phyloP scores from a whole-genome alignment of 495 filamentous ascomycete genomes.

The Neurospora cerealis region DNA sequence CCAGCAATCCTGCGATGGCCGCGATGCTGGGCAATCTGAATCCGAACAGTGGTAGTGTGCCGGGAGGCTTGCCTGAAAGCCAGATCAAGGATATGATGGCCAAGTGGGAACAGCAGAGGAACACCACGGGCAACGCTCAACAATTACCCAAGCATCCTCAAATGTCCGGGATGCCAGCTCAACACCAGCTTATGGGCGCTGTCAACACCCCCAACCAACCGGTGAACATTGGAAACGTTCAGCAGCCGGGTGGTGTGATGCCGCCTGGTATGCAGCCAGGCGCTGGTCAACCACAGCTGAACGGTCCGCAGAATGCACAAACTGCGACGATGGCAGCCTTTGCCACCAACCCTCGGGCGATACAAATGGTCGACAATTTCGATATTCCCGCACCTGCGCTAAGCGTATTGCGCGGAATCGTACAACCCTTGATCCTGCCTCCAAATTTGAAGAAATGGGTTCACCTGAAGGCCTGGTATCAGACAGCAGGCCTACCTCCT shows the following conservation, averaged over 20 bases:
- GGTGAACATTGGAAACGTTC: slow-evolving; percentile 9
- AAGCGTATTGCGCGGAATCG: slow-evolving; percentile 4
- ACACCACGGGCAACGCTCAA: slow-evolving; percentile 5
- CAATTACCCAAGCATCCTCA: slow-evolving; percentile 9
- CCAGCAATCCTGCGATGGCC: slow-evolving; percentile 7
- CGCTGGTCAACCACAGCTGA: background rate
- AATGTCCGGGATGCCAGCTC: slow-evolving; percentile 14
- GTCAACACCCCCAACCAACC: slow-evolving; percentile 7
- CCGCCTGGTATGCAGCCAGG: background rate
- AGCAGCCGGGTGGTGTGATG: slow-evolving; percentile 10
- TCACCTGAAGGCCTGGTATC: slow-evolving; percentile 55
- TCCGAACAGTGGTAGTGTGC: slow-evolving; percentile 9
- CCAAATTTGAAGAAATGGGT: slow-evolving; percentile 60
- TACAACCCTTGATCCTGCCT: slow-evolving; percentile 28
- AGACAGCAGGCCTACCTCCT: slow-evolving; percentile 30
- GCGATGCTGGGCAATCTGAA: slow-evolving; percentile 23
- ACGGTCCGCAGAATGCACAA: background rate
- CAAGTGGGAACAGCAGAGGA: slow-evolving; percentile 25
- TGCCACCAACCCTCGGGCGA: slow-evolving; percentile 1
- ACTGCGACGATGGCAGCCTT: background rate
- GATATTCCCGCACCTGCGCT: slow-evolving; percentile 22
- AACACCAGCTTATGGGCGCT: slow-evolving; percentile 7
- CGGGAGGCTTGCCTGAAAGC: slow-evolving; percentile 24
- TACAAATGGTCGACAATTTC: slow-evolving; percentile 28
- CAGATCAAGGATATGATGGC: slow-evolving; percentile 32